Evolutionary conservation across 1,284 basidiomycete species (phyloP).

Genomic region (Fomitopsis betulina): DNA sequence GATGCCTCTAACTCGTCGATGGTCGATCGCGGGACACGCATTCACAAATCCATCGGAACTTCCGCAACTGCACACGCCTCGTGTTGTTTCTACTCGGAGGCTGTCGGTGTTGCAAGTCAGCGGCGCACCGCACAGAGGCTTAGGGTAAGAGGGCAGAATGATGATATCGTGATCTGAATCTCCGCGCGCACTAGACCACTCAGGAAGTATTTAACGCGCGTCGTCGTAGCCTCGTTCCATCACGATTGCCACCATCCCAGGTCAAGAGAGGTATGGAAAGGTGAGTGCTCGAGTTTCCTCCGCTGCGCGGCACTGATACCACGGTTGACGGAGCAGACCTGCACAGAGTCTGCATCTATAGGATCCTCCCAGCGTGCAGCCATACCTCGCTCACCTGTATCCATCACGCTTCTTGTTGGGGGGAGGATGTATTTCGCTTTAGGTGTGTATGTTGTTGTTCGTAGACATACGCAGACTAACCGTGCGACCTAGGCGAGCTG

Average conservation of each 20-base stretch:
- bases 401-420: conserved; percentile 74
- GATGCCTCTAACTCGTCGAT: neutral
- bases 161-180: conserved; percentile 22
- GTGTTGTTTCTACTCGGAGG: neutral
- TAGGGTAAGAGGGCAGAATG: neutral
- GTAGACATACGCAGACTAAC: neutral
- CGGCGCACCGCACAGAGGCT: neutral
- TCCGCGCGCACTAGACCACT: conserved; percentile 13
- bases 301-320: neutral
- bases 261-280: conserved; percentile 7
- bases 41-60: neutral
- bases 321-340: neutral
- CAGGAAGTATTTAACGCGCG: conserved; percentile 11
- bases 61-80: neutral
- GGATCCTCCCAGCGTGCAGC: conserved; percentile 54
- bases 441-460: conserved; percentile 29
- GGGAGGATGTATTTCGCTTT: conserved; percentile 49
- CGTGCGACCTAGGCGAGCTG: conserved; percentile 18
- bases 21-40: neutral
- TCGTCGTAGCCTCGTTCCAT: conserved; percentile 8
- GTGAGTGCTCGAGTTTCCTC: neutral
- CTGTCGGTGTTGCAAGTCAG: neutral
- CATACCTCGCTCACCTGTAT: conserved; percentile 64
- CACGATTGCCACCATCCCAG: conserved; percentile 15
- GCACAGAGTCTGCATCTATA: conserved; percentile 10